Evolutionary conservation across 1,139 yeast species (phyloP).

Genomic region (Lodderomyces beijingensis): DNA sequence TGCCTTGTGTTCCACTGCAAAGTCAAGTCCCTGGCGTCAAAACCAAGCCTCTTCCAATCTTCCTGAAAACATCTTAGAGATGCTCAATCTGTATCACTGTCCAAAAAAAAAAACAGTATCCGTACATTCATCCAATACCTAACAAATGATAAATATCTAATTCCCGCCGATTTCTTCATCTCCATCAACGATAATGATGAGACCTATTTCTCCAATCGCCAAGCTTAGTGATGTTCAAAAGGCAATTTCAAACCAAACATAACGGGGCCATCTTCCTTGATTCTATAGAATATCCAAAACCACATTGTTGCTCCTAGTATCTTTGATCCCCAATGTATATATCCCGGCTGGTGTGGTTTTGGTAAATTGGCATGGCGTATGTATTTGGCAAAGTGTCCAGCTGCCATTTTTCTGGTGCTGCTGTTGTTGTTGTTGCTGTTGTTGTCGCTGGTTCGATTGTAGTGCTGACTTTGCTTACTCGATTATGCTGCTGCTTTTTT

Average conservation of each 20-base stretch:
- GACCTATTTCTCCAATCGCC: background rate
- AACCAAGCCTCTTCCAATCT: no score
- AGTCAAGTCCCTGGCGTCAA: no score
- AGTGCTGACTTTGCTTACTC: no score
- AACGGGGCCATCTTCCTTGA: constrained; percentile 66
- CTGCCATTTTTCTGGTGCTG: constrained; percentile 27
- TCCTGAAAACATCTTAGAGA: no score
- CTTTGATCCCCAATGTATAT: constrained; percentile 57
- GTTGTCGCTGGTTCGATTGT: background rate
- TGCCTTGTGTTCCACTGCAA: no score
- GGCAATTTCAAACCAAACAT: constrained; percentile 49
- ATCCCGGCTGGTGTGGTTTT: constrained; percentile 50
- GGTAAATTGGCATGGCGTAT: constrained; percentile 53
- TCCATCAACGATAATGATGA: no score
- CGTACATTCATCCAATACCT: no score
- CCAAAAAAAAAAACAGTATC: no score
- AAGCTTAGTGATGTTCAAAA: constrained; percentile 26
- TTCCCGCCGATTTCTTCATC: no score
- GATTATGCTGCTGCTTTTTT: no score
- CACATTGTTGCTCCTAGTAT: constrained; percentile 79
- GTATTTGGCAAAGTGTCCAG: constrained; percentile 42
- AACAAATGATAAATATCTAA: no score
- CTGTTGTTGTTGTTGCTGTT: background rate
- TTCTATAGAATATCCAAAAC: constrained; percentile 79
- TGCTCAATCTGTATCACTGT: no score